Percentiles rank a stretch among this genome's conserved stretches.
These are phyloP conservation scores for Pugionium dolabratum DNA, from an alignment of 345 rosid genomes.

Conservation along the genomic window DNA sequence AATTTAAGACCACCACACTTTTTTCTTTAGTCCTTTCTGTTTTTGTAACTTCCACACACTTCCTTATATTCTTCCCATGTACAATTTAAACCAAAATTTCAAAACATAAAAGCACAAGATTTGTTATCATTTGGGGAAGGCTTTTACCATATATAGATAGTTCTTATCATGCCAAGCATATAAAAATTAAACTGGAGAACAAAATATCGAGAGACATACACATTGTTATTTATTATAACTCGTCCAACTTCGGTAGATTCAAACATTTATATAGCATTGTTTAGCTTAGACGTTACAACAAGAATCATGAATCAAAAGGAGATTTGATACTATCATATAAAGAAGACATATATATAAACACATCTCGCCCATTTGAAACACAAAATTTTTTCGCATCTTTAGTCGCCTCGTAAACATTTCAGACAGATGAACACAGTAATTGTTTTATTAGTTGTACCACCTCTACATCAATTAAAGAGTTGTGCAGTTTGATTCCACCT, in stretches of 20 bases:
- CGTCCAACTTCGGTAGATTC: conserved; percentile 27
- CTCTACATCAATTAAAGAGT: too few relatives aligned
- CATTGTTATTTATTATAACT: not conserved
- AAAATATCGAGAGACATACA: too few relatives aligned
- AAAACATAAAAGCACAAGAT: conserved; percentile 1
- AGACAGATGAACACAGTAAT: too few relatives aligned
- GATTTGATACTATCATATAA: conserved; percentile 20
- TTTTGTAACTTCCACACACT: not conserved
- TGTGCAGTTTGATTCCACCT: too few relatives aligned
- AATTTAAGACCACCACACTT: not conserved
- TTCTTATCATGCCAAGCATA: not conserved
- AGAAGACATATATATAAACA: conserved; percentile 38
- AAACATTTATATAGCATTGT: not conserved
- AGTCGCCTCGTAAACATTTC: conserved; percentile 57
- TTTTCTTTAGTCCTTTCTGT: conserved; percentile 5
- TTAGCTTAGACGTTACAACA: conserved; percentile 23
- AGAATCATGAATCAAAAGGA: not conserved
- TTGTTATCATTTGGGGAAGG: not conserved
- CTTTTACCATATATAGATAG: not conserved
- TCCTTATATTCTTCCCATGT: not conserved
- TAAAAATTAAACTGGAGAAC: not conserved
- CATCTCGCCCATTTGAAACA: conserved; percentile 71
- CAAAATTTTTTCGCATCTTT: conserved; percentile 66
- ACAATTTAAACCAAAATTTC: conserved; percentile 1
- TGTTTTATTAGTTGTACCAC: too few relatives aligned